phyloP scores from a whole-genome alignment of 164 flowering plant species.

The Stephania japonica region DNA sequence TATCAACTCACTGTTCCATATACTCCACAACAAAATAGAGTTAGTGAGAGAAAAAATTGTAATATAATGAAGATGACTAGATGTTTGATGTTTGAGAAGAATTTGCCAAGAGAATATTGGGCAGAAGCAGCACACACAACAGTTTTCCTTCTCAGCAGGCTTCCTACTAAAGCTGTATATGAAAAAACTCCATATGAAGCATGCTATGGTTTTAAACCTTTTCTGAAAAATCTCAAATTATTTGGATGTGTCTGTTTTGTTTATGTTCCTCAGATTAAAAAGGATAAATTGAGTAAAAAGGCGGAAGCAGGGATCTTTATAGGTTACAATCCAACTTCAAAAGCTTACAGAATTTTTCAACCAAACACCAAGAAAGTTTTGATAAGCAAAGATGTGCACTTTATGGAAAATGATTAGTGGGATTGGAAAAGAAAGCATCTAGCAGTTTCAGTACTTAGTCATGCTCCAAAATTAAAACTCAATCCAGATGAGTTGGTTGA shows the following conservation, averaged over 20 bases:
- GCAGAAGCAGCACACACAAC: not conserved
- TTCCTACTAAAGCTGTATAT: not conserved
- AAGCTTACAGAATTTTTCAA: not conserved
- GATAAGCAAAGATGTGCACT: too few relatives aligned
- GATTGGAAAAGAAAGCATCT: not conserved
- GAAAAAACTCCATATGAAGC: constrained; percentile 10
- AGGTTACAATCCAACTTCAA: not conserved
- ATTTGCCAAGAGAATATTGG: not conserved
- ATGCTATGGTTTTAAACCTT: not conserved
- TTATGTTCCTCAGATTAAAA: too few relatives aligned
- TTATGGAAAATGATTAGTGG: not conserved
- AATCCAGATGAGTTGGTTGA: not conserved
- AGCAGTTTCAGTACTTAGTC: not conserved
- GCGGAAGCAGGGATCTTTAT: not conserved
- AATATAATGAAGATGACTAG: not conserved
- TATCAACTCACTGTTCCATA: not conserved
- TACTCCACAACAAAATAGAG: constrained; percentile 8
- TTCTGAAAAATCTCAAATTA: not conserved
- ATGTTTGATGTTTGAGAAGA: constrained; percentile 1
- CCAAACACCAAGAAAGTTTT: not conserved
- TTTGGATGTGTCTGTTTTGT: constrained; percentile 1
- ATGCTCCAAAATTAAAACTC: too few relatives aligned
- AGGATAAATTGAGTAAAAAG: not conserved
- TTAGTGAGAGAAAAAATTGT: not conserved
- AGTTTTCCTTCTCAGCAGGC: not conserved